Conservation (phyloP, 176 grass and related monocot genomes). For the maize (Zea mays) region Zm-B73-REFERENCE-NAM-5.0 NC_050096.1:16856501-16857000, state of each 20-base stretch:
- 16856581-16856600: constrained; percentile 36
- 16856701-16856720: constrained; percentile 9
- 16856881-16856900: no score
- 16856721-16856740: constrained; percentile 16
- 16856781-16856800: constrained; percentile 40
- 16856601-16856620: constrained; percentile 27
- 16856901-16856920: neutral
- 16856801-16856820: neutral
- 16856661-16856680: neutral
- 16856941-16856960: no score
- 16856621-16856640: constrained; percentile 39
- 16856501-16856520: neutral
- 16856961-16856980: no score
- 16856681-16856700: constrained; percentile 40
- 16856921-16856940: neutral
- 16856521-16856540: neutral
- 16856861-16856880: constrained; percentile 45
- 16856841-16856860: constrained; percentile 44
- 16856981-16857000: no score
- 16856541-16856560: neutral
- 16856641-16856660: constrained; percentile 51
- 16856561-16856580: neutral
- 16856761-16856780: constrained; percentile 26
- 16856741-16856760: neutral
- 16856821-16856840: neutral